Percentiles rank a stretch among this genome's conserved stretches.
These are phyloP conservation scores for Acacia crassicarpa DNA, from an alignment of 306 rosid genomes.

Conservation along the genomic window DNA sequence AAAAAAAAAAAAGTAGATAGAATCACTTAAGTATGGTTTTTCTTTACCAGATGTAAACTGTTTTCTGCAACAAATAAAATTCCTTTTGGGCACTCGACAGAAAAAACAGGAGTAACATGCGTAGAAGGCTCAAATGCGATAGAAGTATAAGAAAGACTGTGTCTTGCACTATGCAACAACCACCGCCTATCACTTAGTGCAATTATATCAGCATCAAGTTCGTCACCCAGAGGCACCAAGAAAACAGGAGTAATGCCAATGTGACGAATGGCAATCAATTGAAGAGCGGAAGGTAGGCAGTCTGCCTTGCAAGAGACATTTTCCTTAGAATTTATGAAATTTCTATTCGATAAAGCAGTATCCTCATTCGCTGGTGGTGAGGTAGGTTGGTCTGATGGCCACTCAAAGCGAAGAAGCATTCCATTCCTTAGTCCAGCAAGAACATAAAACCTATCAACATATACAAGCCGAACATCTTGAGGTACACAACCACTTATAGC, in stretches of 20 bases:
- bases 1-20: not conserved
- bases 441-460: constrained; percentile 70
- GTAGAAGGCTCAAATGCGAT: constrained; percentile 87
- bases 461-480: constrained; percentile 91
- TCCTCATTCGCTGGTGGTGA: constrained; percentile 42
- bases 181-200: constrained; percentile 92
- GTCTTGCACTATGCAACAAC: constrained; percentile 94
- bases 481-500: constrained; percentile 86
- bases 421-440: constrained; percentile 95
- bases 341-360: constrained; percentile 46
- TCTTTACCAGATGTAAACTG: constrained; percentile 86
- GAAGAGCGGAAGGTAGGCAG: constrained; percentile 56
- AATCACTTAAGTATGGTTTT: constrained; percentile 10
- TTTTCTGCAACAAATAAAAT: constrained; percentile 84
- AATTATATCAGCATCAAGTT: constrained; percentile 85
- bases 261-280: constrained; percentile 84
- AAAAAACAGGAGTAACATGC: constrained; percentile 87
- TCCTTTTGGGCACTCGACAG: constrained; percentile 90
- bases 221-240: constrained; percentile 81
- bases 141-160: constrained; percentile 90
- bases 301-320: constrained; percentile 43
- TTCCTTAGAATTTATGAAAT: constrained; percentile 43
- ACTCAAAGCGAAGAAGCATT: constrained; percentile 93
- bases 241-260: constrained; percentile 96
- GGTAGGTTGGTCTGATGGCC: constrained; percentile 61